phyloP scores from a whole-genome alignment of 1,284 basidiomycete species.

The Peniophora sp. region DNA sequence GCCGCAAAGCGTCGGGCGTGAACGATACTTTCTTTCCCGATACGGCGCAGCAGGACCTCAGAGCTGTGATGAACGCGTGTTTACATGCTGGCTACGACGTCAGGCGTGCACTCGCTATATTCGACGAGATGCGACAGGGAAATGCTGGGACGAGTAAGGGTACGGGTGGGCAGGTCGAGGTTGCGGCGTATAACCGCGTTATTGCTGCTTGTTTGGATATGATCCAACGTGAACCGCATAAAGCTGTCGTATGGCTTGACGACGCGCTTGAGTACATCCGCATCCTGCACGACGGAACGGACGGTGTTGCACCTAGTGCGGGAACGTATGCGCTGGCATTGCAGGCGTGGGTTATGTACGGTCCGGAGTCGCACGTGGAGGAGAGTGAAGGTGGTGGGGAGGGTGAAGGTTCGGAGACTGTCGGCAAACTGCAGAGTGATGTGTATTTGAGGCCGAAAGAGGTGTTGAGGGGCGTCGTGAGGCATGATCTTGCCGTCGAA shows the following conservation, averaged over 20 bases:
- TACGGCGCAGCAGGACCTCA: constrained; percentile 55
- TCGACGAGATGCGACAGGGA: constrained; percentile 46
- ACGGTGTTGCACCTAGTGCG: constrained; percentile 42
- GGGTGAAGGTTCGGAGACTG: too few species aligned
- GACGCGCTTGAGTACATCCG: constrained; percentile 46
- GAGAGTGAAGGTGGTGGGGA: not conserved
- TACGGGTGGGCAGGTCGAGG: constrained; percentile 29
- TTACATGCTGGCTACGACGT: constrained; percentile 67
- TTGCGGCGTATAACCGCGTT: constrained; percentile 44
- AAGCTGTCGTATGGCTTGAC: constrained; percentile 45
- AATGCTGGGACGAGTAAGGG: constrained; percentile 20
- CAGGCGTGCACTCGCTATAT: constrained; percentile 59
- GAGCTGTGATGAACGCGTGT: constrained; percentile 76
- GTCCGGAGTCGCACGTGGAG: not conserved
- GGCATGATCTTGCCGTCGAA: not conserved
- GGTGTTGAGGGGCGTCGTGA: not conserved
- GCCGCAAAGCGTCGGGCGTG: not conserved
- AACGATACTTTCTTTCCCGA: constrained; percentile 58
- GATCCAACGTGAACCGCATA: constrained; percentile 38
- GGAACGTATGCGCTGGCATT: constrained; percentile 66
- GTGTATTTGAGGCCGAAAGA: too few species aligned
- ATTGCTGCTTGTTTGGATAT: constrained; percentile 56
- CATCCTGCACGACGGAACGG: constrained; percentile 41
- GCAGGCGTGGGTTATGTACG: constrained; percentile 43
- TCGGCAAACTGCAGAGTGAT: not conserved